These are phyloP conservation scores for Omphalotus guepiniiformis DNA, from an alignment of 768 basidiomycete genomes.

Conservation along the genomic window DNA sequence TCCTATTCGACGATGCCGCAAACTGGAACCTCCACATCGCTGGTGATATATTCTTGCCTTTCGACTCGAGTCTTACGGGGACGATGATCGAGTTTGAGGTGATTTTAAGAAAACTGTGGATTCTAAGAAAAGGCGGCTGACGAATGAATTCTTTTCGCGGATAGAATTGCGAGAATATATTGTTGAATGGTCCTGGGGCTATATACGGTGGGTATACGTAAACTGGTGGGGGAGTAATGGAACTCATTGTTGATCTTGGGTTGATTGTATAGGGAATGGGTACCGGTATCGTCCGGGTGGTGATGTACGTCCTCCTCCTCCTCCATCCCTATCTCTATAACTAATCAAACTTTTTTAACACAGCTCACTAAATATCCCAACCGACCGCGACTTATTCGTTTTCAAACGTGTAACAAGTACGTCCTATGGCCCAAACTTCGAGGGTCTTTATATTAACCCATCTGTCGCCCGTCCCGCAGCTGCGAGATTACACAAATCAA, in stretches of 20 bases:
- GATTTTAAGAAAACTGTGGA: background rate
- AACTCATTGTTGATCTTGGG: background rate
- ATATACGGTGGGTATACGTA: constrained; percentile 11
- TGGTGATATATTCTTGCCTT: constrained; percentile 18
- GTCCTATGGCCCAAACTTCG: background rate
- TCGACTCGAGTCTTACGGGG: constrained; percentile 15
- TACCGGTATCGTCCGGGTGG: constrained; percentile 19
- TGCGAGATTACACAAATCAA: constrained; percentile 17
- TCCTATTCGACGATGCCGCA: constrained; percentile 16
- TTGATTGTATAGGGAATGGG: constrained; percentile 15
- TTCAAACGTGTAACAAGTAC: constrained; percentile 21
- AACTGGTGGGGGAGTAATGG: background rate
- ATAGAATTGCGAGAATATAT: constrained; percentile 18
- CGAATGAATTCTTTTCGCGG: background rate
- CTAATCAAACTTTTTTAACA: background rate
- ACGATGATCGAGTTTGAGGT: constrained; percentile 23
- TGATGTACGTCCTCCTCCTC: constrained; percentile 10
- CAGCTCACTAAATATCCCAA: constrained; percentile 16
- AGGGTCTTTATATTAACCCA: background rate
- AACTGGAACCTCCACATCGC: constrained; percentile 21
- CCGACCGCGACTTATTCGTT: constrained; percentile 22
- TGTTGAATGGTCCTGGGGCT: constrained; percentile 18
- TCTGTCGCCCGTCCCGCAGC: constrained; percentile 1
- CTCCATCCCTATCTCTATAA: background rate
- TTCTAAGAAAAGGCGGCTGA: background rate